These are phyloP conservation scores for Colletotrichum incanum DNA, from an alignment of 2,329 filamentous ascomycete species.

Conservation along the genomic window DNA sequence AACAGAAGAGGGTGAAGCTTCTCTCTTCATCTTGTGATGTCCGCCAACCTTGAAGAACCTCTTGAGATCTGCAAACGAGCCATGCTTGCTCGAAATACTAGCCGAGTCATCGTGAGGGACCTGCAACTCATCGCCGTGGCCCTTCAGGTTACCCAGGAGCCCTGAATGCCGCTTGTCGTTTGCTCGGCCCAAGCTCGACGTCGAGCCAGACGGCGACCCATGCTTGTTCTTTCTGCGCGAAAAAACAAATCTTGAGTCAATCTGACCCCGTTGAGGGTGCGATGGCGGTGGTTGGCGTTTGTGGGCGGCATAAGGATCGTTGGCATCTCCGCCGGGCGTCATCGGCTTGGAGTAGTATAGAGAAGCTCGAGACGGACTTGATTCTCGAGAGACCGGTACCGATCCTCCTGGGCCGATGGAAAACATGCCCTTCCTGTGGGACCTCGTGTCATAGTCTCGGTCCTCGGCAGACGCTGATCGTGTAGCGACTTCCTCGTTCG, in stretches of 20 bases:
- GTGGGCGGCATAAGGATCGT: slow-evolving; percentile 90
- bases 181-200: slow-evolving; percentile 64
- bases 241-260: slow-evolving; percentile 90
- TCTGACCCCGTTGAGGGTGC: slow-evolving; percentile 71
- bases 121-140: slow-evolving; percentile 60
- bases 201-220: slow-evolving; percentile 68
- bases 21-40: slow-evolving; percentile 78
- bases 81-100: slow-evolving; percentile 70
- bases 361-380: slow-evolving; percentile 75
- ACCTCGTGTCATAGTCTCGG: slow-evolving; percentile 50
- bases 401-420: slow-evolving; percentile 66
- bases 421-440: slow-evolving; percentile 71
- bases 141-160: slow-evolving; percentile 57
- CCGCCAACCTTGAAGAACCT: slow-evolving; percentile 92
- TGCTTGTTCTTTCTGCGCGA: slow-evolving; percentile 78
- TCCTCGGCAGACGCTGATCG: slow-evolving; percentile 60
- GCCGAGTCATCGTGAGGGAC: slow-evolving; percentile 62
- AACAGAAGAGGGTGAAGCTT: slow-evolving; percentile 74
- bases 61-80: slow-evolving; percentile 95
- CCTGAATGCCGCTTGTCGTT: slow-evolving; percentile 68
- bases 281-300: slow-evolving; percentile 80
- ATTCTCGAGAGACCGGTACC: slow-evolving; percentile 72
- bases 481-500: slow-evolving; percentile 59
- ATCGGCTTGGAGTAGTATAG: slow-evolving; percentile 81
- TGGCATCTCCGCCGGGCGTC: slow-evolving; percentile 83